Conservation (phyloP, 805 yeast species). For the Cyberlindnera subsufficiens region DNA sequence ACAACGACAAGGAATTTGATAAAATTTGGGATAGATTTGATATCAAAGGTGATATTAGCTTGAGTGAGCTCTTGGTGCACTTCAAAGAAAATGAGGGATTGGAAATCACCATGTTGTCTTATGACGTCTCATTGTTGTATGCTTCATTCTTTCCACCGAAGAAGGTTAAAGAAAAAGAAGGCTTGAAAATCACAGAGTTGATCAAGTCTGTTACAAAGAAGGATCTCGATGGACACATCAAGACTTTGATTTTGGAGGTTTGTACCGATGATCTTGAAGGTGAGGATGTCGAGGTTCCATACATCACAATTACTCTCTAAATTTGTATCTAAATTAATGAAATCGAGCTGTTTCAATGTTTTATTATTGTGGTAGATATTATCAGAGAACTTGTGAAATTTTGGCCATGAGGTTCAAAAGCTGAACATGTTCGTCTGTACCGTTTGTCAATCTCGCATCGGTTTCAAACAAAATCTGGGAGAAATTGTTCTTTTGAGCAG, state of each 20-base stretch:
- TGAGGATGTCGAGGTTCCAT: constrained; percentile 95
- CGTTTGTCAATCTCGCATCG: constrained; percentile 71
- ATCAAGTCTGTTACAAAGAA: constrained; percentile 84
- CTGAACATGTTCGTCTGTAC: constrained; percentile 86
- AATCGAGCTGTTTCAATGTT: neutral
- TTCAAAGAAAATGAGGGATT: constrained; percentile 81
- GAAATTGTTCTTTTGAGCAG: constrained; percentile 56
- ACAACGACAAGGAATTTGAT: constrained; percentile 75
- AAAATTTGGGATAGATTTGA: constrained; percentile 95
- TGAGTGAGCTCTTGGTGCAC: constrained; percentile 64
- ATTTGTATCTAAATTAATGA: neutral
- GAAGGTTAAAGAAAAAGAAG: constrained; percentile 74
- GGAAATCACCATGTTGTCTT: constrained; percentile 84
- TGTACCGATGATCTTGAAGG: constrained; percentile 90
- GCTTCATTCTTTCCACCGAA: constrained; percentile 93
- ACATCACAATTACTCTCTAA: constrained; percentile 57
- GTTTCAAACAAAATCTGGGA: constrained; percentile 64
- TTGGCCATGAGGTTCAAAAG: constrained; percentile 57
- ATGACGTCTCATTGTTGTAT: constrained; percentile 82
- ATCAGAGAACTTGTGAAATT: constrained; percentile 33
- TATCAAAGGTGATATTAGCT: constrained; percentile 67
- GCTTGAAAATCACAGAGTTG: constrained; percentile 62
- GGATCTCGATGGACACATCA: constrained; percentile 66
- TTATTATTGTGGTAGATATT: neutral
- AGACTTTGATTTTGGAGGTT: constrained; percentile 79